These are phyloP conservation scores for Cladophialophora exuberans DNA, from an alignment of 2,329 filamentous ascomycete species.

Conservation along the genomic window DNA sequence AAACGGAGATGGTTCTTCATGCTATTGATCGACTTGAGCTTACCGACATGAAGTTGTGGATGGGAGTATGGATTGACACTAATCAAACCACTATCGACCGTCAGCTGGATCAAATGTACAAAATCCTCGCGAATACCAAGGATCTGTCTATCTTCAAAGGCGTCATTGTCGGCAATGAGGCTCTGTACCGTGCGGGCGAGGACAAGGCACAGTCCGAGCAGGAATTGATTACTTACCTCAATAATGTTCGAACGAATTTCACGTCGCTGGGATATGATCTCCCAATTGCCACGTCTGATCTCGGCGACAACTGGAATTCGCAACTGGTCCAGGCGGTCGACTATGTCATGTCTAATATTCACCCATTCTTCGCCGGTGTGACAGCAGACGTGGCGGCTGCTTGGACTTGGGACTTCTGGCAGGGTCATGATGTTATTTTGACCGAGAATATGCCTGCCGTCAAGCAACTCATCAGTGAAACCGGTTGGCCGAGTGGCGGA, in stretches of 20 bases:
- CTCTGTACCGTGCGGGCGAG: constrained; percentile 56
- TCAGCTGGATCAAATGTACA: constrained; percentile 82
- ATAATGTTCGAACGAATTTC: constrained; percentile 72
- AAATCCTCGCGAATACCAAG: constrained; percentile 66
- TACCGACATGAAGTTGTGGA: constrained; percentile 81
- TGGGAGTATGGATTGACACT: constrained; percentile 88
- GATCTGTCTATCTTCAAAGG: constrained; percentile 59
- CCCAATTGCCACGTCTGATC: constrained; percentile 82
- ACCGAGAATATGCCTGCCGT: constrained; percentile 61
- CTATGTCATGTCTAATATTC: constrained; percentile 93
- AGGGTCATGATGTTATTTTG: constrained; percentile 66
- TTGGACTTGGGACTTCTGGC: constrained; percentile 88
- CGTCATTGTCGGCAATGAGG: constrained; percentile 67
- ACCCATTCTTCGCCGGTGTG: constrained; percentile 90
- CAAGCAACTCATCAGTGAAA: constrained; percentile 84
- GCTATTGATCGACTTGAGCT: constrained; percentile 76
- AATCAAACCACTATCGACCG: constrained; percentile 82
- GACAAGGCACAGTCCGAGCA: constrained; percentile 66
- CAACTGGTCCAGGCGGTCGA: constrained; percentile 73
- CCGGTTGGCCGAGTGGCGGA: constrained; percentile 85
- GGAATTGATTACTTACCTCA: constrained; percentile 66
- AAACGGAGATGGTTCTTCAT: constrained; percentile 90
- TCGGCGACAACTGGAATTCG: constrained; percentile 83
- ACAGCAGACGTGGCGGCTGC: constrained; percentile 66
- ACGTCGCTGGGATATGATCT: constrained; percentile 68